Evolutionary conservation across 192 early-diverging fungal genomes (phyloP).

Genomic region (Backusella psychrophila): DNA sequence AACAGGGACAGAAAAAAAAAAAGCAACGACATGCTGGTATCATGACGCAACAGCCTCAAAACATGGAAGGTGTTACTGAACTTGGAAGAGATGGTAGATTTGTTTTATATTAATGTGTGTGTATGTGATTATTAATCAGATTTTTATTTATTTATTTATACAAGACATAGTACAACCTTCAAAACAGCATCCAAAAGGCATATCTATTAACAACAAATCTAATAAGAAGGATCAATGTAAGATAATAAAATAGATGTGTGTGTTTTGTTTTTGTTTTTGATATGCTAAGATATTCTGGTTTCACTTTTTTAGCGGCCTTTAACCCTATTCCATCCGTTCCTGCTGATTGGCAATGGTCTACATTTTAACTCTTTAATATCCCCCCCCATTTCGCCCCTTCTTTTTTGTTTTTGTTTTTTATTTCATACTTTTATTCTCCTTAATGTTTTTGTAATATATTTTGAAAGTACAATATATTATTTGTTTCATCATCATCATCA

Average conservation of each 20-base stretch:
- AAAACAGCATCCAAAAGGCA: neutral
- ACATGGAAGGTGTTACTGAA: slow-evolving; percentile 29
- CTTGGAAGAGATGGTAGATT: slow-evolving; percentile 26
- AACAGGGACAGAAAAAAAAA: neutral
- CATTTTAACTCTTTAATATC: neutral
- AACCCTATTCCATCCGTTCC: slow-evolving; percentile 14
- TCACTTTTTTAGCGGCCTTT: neutral
- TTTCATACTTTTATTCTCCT: neutral
- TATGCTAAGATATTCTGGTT: neutral
- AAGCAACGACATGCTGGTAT: slow-evolving; percentile 15
- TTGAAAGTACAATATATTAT: neutral
- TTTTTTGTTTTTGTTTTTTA: neutral
- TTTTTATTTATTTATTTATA: neutral
- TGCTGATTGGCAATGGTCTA: slow-evolving; percentile 20
- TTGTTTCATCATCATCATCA: neutral
- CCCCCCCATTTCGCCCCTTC: neutral
- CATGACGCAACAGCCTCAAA: slow-evolving; percentile 32
- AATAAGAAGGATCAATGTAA: slow-evolving; percentile 11
- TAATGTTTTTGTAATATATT: neutral
- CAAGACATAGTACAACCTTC: slow-evolving; percentile 2
- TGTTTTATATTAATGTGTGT: neutral
- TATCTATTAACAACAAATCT: slow-evolving; percentile 11
- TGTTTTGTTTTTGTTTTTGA: neutral
- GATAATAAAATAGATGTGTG: neutral
- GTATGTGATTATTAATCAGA: neutral